A percentile compares a stretch with the other conserved stretches of the same genome.
Conservation (phyloP, 192 early-diverging fungal species). For the Podila epigama region DNA sequence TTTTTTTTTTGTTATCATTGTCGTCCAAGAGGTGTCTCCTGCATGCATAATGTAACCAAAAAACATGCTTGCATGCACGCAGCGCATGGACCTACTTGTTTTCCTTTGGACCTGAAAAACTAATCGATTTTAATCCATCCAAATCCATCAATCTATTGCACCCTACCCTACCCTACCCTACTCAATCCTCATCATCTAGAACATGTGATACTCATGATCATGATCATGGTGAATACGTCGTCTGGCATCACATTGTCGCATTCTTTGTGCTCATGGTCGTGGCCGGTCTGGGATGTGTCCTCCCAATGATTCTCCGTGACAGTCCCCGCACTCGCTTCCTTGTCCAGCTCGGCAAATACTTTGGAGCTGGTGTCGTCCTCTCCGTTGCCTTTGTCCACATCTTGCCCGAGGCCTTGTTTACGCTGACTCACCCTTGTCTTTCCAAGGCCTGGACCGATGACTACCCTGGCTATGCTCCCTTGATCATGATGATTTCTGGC, state of each 20-base stretch:
- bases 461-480: constrained; percentile 62
- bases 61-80: no score
- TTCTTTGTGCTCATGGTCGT: constrained; percentile 61
- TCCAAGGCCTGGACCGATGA: constrained; percentile 54
- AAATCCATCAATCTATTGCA: neutral
- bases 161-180: neutral
- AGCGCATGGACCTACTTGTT: no score
- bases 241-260: constrained; percentile 59
- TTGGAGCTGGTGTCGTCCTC: constrained; percentile 72
- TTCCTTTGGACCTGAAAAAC: no score
- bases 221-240: constrained; percentile 29
- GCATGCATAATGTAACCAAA: no score
- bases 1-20: neutral
- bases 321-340: constrained; percentile 16
- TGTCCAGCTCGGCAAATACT: constrained; percentile 48
- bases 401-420: constrained; percentile 65
- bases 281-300: constrained; percentile 53
- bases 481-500: constrained; percentile 75
- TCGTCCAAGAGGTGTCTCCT: no score
- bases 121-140: neutral
- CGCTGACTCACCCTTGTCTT: constrained; percentile 66
- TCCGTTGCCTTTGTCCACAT: constrained; percentile 84
- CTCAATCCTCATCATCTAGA: neutral
- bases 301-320: constrained; percentile 54
- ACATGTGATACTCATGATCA: constrained; percentile 28